Evolutionary conservation across 2,329 filamentous ascomycete genomes (phyloP).

Genomic region (Teratosphaeriaceae sp.): DNA sequence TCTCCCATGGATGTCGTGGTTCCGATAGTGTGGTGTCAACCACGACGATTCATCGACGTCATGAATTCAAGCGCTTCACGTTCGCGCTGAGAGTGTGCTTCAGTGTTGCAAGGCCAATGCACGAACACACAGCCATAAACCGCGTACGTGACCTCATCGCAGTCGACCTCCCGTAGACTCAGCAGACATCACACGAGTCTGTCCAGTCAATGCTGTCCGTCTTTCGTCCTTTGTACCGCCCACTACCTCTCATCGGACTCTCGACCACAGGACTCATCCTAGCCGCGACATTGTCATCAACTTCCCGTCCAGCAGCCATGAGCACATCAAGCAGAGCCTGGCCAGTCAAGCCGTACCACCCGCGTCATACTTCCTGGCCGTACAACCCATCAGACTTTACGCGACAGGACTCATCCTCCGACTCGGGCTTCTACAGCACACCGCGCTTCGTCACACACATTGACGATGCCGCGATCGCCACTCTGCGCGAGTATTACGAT

Average conservation of each 20-base stretch:
- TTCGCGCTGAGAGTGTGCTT: too few species aligned
- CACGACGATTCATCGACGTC: too few species aligned
- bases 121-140: too few species aligned
- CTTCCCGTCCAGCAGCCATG: slow-evolving; percentile 6
- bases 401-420: slow-evolving; percentile 31
- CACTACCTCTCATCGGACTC: slow-evolving; percentile 15
- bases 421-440: slow-evolving; percentile 33
- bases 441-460: slow-evolving; percentile 50
- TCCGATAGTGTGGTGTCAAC: too few species aligned
- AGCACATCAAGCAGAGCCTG: slow-evolving; percentile 11
- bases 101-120: too few species aligned
- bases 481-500: slow-evolving; percentile 42
- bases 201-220: slow-evolving; percentile 3
- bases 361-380: slow-evolving; percentile 29
- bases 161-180: neutral
- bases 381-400: slow-evolving; percentile 34
- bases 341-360: slow-evolving; percentile 20
- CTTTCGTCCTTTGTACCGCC: slow-evolving; percentile 13
- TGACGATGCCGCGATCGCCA: slow-evolving; percentile 43
- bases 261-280: slow-evolving; percentile 13
- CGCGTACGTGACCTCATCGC: too few species aligned
- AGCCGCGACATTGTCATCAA: slow-evolving; percentile 8
- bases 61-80: too few species aligned
- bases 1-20: too few species aligned
- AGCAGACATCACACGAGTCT: too few species aligned